phyloP scores from a whole-genome alignment of 345 rosid species.

The Kernera saxatilis region DNA sequence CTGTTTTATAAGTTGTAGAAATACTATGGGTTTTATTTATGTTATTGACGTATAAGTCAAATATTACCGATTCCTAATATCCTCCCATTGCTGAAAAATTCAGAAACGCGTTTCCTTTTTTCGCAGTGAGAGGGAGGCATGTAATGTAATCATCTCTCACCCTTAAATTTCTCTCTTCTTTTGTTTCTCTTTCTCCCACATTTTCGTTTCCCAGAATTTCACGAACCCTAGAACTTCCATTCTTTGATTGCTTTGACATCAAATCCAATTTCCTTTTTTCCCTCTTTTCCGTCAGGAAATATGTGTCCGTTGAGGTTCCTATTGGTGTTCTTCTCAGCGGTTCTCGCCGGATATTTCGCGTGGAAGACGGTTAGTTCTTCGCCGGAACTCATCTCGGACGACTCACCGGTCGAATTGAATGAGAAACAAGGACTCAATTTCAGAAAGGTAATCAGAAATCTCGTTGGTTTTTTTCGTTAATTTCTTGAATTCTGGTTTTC shows the following conservation, averaged over 20 bases:
- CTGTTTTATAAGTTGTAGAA: neutral
- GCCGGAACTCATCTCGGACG: constrained; percentile 38
- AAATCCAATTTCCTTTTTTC: neutral
- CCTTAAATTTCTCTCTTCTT: neutral
- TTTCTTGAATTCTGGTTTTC: neutral
- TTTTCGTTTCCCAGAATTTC: neutral
- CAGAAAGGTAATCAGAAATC: constrained; percentile 42
- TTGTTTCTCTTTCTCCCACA: neutral
- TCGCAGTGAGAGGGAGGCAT: constrained; percentile 13
- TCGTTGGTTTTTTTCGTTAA: neutral
- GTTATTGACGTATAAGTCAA: neutral
- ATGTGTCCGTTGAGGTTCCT: constrained; percentile 90
- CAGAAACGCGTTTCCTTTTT: constrained; percentile 23
- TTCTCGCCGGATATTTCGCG: constrained; percentile 77
- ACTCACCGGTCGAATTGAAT: constrained; percentile 33
- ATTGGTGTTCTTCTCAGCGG: constrained; percentile 83
- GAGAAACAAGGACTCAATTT: constrained; percentile 41
- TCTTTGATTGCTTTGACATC: neutral
- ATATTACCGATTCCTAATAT: neutral
- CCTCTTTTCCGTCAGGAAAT: neutral
- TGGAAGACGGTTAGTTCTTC: constrained; percentile 76
- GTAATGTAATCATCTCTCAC: neutral
- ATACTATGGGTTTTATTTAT: neutral
- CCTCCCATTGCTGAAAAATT: constrained; percentile 5
- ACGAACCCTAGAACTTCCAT: constrained; percentile 3